Evolutionary conservation across 208 protist species (phyloP).

Genomic region (Trypanosoma boissoni): DNA sequence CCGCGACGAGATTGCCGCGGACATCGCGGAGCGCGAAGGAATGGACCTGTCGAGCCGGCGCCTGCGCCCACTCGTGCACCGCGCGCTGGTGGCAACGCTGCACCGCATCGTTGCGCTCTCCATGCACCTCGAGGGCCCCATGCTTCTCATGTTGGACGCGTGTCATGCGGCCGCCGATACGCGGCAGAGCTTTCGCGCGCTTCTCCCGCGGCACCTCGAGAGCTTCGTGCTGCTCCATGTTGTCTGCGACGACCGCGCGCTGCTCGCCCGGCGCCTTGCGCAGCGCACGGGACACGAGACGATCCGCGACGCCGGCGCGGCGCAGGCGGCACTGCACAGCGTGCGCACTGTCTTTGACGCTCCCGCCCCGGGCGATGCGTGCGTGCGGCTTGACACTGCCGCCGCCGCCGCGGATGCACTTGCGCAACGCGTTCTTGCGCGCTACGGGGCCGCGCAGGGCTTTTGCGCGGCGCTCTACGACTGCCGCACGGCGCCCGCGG

Average conservation of each 20-base stretch:
- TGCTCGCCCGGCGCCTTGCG: slow-evolving; percentile 33
- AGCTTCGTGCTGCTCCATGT: slow-evolving; percentile 47
- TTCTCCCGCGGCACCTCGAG: slow-evolving; percentile 12
- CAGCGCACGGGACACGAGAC: slow-evolving; percentile 39
- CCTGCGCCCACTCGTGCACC: slow-evolving; percentile 23
- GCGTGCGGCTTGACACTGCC: slow-evolving; percentile 25
- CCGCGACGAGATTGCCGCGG: slow-evolving; percentile 45
- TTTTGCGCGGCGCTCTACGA: slow-evolving; percentile 8
- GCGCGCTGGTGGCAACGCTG: slow-evolving; percentile 4
- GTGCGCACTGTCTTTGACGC: slow-evolving; percentile 50
- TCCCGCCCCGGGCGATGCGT: slow-evolving; percentile 34
- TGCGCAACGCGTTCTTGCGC: slow-evolving; percentile 9
- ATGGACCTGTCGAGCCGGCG: slow-evolving; percentile 69
- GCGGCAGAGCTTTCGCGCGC: slow-evolving; percentile 16
- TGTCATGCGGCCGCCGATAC: slow-evolving; percentile 50
- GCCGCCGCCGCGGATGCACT: slow-evolving; percentile 14
- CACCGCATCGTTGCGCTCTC: slow-evolving; percentile 24
- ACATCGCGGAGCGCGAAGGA: slow-evolving; percentile 28
- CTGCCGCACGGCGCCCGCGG: not conserved
- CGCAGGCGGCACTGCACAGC: slow-evolving; percentile 66
- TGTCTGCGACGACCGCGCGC: slow-evolving; percentile 36
- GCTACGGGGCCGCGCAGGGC: not conserved
- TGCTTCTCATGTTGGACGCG: slow-evolving; percentile 73
- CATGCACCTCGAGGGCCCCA: slow-evolving; percentile 38
- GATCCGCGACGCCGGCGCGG: slow-evolving; percentile 39